Conservation (phyloP, 495 filamentous ascomycete species). For the Trypethelium eluteriae region DNA sequence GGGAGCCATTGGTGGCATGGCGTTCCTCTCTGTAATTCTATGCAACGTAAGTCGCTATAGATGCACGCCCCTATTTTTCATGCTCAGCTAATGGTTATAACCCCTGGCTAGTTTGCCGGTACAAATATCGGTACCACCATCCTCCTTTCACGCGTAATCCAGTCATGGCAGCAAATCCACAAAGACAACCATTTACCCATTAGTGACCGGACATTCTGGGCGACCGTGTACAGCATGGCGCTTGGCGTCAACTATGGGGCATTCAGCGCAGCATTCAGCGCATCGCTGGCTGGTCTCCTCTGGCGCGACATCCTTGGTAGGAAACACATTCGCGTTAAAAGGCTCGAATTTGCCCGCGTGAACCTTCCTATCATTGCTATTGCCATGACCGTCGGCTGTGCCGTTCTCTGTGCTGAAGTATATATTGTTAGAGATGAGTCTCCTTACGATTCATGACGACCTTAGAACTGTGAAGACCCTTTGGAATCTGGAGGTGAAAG, state of each 20-base stretch:
- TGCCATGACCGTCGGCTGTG: constrained; percentile 54
- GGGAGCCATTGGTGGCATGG: constrained; percentile 59
- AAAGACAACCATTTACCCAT: constrained; percentile 38
- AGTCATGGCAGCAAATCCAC: constrained; percentile 54
- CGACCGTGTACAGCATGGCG: constrained; percentile 59
- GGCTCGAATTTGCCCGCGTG: constrained; percentile 53
- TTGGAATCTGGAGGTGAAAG: too few species aligned
- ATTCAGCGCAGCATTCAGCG: constrained; percentile 59
- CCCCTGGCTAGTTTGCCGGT: constrained; percentile 49
- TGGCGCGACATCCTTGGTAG: constrained; percentile 58
- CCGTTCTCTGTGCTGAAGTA: constrained; percentile 51
- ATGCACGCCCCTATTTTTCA: background rate
- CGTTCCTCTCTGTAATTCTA: constrained; percentile 56
- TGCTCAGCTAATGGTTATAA: constrained; percentile 16
- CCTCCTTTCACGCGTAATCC: constrained; percentile 56
- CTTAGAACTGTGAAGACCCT: background rate
- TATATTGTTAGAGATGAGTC: constrained; percentile 41
- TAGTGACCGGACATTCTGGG: constrained; percentile 55
- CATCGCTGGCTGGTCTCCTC: constrained; percentile 56
- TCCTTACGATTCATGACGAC: constrained; percentile 6
- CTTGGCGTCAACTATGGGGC: constrained; percentile 62
- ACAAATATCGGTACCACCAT: constrained; percentile 67
- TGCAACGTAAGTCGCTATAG: constrained; percentile 51
- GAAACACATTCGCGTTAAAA: constrained; percentile 53
- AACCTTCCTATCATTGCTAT: constrained; percentile 63